phyloP scores from a whole-genome alignment of 164 flowering plant genomes.

The Tinospora cordifolia region DNA sequence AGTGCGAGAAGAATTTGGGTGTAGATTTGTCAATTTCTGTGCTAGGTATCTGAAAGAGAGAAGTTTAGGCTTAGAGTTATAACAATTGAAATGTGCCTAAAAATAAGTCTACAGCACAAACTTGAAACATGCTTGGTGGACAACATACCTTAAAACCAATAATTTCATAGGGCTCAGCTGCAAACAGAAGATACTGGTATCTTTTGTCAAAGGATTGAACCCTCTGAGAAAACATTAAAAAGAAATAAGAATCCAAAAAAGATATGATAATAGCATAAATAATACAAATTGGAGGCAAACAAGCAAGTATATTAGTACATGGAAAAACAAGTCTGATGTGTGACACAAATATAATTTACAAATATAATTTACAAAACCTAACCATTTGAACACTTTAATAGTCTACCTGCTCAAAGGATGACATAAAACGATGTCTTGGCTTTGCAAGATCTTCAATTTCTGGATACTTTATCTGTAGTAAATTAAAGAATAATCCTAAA shows the following conservation, averaged over 20 bases:
- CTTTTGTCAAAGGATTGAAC: slow-evolving; percentile 76
- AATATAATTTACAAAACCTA: neutral
- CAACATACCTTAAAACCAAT: slow-evolving; percentile 74
- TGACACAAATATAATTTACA: neutral
- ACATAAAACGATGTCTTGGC: slow-evolving; percentile 96
- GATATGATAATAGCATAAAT: neutral
- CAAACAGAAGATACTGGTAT: slow-evolving; percentile 84
- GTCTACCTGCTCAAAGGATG: slow-evolving; percentile 91
- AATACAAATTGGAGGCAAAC: neutral
- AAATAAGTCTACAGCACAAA: neutral
- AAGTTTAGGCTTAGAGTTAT: neutral
- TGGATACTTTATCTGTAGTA: slow-evolving; percentile 85
- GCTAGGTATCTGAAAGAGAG: slow-evolving; percentile 77
- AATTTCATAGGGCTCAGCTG: slow-evolving; percentile 97
- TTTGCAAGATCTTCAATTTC: slow-evolving; percentile 83
- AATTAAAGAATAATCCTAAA: neutral
- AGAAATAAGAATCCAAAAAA: neutral
- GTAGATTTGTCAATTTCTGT: slow-evolving; percentile 95
- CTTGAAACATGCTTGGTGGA: neutral
- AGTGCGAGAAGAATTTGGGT: slow-evolving; percentile 93
- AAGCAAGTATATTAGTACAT: too few species aligned
- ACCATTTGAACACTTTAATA: neutral
- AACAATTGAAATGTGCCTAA: neutral
- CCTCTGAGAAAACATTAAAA: slow-evolving; percentile 43
- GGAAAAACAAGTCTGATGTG: neutral